Evolutionary conservation across 352 stramenopile genomes (phyloP).

Genomic region (Pythium dissimile): DNA sequence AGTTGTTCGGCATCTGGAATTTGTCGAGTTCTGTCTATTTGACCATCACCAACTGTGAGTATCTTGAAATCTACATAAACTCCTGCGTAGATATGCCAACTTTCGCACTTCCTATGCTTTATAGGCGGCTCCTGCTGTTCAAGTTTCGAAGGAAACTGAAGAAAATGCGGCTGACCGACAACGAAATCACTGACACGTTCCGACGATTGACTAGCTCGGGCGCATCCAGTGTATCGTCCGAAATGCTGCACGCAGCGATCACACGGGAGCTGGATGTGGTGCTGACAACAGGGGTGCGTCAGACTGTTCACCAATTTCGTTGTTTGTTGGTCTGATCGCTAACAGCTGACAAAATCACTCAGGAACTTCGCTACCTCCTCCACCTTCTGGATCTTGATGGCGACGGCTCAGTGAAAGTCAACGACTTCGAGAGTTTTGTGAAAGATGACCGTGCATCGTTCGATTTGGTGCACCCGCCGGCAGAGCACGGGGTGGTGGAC

Average conservation of each 20-base stretch:
- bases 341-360: not conserved
- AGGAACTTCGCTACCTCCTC: slow-evolving; percentile 69
- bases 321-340: no score
- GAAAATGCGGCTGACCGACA: slow-evolving; percentile 63
- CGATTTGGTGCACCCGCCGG: slow-evolving; percentile 45
- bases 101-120: no score
- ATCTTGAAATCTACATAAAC: not conserved
- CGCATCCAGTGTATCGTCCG: slow-evolving; percentile 37
- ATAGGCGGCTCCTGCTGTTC: slow-evolving; percentile 66
- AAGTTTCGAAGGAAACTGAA: slow-evolving; percentile 68
- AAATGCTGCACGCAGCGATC: slow-evolving; percentile 61
- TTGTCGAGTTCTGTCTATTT: slow-evolving; percentile 80
- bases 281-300: slow-evolving; percentile 65
- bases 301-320: not conserved
- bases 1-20: slow-evolving; percentile 60
- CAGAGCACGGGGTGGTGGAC: slow-evolving; percentile 55
- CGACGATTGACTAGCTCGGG: slow-evolving; percentile 43
- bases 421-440: slow-evolving; percentile 68
- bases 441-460: slow-evolving; percentile 57
- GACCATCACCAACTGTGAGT: slow-evolving; percentile 77
- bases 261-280: slow-evolving; percentile 72
- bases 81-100: no score
- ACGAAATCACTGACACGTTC: slow-evolving; percentile 76
- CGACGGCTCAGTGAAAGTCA: slow-evolving; percentile 60
- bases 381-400: slow-evolving; percentile 65